phyloP scores from a whole-genome alignment of 2,329 filamentous ascomycete genomes.

The Ophiostoma australiae region DNA sequence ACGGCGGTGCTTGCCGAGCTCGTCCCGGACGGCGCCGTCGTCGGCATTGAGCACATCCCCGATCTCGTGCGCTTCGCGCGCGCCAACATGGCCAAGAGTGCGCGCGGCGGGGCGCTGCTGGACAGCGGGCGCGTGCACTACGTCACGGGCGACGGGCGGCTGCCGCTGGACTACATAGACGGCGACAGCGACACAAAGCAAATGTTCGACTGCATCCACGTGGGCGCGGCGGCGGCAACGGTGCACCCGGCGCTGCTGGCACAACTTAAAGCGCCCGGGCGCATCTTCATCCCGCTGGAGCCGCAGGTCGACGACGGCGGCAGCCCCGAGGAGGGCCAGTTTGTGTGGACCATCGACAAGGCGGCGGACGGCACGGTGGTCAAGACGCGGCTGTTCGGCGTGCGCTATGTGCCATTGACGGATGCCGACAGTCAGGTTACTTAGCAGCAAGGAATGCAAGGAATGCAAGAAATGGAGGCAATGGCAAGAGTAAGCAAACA shows the following conservation, averaged over 20 bases:
- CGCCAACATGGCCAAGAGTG: constrained; percentile 60
- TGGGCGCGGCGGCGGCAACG: constrained; percentile 75
- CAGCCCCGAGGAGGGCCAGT: constrained; percentile 42
- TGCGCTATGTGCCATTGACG: constrained; percentile 58
- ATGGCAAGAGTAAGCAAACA: neutral
- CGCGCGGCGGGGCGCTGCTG: constrained; percentile 55
- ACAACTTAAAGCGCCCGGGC: constrained; percentile 73
- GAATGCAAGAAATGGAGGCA: too few species aligned
- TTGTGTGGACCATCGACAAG: constrained; percentile 72
- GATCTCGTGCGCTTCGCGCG: constrained; percentile 59
- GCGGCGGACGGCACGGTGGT: constrained; percentile 57
- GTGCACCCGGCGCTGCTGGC: constrained; percentile 68
- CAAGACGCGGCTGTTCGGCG: constrained; percentile 61
- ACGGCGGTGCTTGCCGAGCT: constrained; percentile 84
- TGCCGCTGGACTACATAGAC: constrained; percentile 38
- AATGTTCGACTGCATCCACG: constrained; percentile 89
- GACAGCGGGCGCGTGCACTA: constrained; percentile 63
- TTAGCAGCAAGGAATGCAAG: neutral
- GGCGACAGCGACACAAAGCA: neutral
- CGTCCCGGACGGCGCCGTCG: constrained; percentile 49
- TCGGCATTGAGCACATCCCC: constrained; percentile 70
- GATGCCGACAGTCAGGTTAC: constrained; percentile 18
- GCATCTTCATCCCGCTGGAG: constrained; percentile 74
- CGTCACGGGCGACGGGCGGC: constrained; percentile 67
- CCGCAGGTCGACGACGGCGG: constrained; percentile 54